Evolutionary conservation across 2,329 filamentous ascomycete genomes (phyloP).

Genomic region (Aureobasidium musti): DNA sequence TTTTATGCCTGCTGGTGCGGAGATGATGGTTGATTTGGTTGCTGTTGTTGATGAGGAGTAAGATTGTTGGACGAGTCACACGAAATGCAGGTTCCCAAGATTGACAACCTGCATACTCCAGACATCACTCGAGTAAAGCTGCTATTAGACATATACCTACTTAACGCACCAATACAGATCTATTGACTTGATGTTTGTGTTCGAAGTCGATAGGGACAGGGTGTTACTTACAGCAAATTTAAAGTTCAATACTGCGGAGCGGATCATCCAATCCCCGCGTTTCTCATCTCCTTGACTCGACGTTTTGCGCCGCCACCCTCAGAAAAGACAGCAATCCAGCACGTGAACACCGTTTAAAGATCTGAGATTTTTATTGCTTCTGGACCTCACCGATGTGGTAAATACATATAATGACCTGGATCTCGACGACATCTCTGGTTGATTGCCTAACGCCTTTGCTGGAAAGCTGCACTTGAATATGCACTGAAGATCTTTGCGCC

Average conservation of each 20-base stretch:
- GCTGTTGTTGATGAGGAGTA: conserved; percentile 2
- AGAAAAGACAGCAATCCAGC: neutral
- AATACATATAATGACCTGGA: neutral
- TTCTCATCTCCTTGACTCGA: conserved; percentile 25
- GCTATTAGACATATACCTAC: too few relatives aligned
- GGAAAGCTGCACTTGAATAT: neutral
- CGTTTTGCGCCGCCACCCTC: conserved; percentile 14
- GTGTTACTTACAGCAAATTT: neutral
- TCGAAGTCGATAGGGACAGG: neutral
- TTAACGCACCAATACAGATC: too few relatives aligned
- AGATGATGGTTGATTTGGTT: conserved; percentile 24
- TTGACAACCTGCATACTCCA: too few relatives aligned
- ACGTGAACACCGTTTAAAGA: conserved; percentile 25
- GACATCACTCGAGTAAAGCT: neutral
- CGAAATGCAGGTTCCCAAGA: neutral
- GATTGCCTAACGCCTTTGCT: neutral
- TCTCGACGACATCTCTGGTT: neutral
- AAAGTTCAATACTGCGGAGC: neutral
- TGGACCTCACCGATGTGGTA: neutral
- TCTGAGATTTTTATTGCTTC: conserved; percentile 3
- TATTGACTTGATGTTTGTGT: too few relatives aligned
- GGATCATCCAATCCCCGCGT: conserved; percentile 16
- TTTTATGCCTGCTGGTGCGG: neutral
- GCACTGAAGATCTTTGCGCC: conserved; percentile 22
- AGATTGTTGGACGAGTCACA: neutral